Conservation (phyloP, 2,329 filamentous ascomycete species). For the Dactylellina leptospora region DNA sequence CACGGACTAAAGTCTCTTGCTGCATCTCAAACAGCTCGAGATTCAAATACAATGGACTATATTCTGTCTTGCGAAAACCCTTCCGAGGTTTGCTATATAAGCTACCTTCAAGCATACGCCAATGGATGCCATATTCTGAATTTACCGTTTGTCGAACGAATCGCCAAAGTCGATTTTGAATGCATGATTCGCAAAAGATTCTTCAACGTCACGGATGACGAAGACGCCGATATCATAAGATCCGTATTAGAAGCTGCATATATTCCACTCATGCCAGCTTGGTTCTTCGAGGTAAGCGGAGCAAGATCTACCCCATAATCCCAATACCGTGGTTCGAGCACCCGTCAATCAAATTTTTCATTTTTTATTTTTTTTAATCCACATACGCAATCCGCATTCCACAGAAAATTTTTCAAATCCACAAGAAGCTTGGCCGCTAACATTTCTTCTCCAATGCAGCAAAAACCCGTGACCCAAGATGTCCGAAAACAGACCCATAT, state of each 20-base stretch:
- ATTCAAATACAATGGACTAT: conserved; percentile 31
- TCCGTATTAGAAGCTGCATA: conserved; percentile 39
- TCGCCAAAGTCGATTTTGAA: conserved; percentile 49
- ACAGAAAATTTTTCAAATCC: background rate
- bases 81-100: conserved; percentile 44
- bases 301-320: no score
- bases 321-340: conserved; percentile 49
- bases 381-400: conserved; percentile 2
- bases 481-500: conserved; percentile 37
- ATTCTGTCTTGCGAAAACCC: conserved; percentile 38
- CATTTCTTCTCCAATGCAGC: conserved; percentile 20
- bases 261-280: conserved; percentile 49
- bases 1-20: background rate
- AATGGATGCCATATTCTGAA: conserved; percentile 50
- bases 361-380: no score
- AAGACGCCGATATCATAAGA: conserved; percentile 27
- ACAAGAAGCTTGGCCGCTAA: conserved; percentile 1
- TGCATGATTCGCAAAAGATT: conserved; percentile 52
- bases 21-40: background rate
- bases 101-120: conserved; percentile 47
- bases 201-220: conserved; percentile 24
- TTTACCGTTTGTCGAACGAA: conserved; percentile 48
- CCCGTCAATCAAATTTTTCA: no score
- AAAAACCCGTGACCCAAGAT: conserved; percentile 46
- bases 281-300: conserved; percentile 52